Base-by-base conservation (phyloP, 768 basidiomycete genomes). In the Suillus subluteus region DNA sequence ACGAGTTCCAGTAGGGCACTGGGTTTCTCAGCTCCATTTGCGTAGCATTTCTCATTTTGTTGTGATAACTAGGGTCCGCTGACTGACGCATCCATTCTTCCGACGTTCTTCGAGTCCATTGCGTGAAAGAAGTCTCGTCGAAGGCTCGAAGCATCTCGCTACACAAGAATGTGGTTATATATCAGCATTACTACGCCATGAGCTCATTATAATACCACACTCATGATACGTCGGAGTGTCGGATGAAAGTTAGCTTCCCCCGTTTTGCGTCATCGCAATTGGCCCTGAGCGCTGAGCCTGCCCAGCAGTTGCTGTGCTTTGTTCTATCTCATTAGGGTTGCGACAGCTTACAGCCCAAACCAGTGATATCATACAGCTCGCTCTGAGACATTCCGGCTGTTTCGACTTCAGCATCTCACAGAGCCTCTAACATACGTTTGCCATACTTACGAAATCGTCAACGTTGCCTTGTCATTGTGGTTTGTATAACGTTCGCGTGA, bases 1-100 rank as follows among this genome's bases (percentile, higher is more conserved):
- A 38, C 58, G 37, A 59, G 23, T 59, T 58, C 16, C 23, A 40
- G 15, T 16, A 59, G 58, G 58, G 58, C 58, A 41, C 26, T 59
- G 58, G 58, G 58, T 41, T 59, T 41, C 40, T 38, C 37, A 38
- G 35, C 35, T 41, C 5, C 11, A 15, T 32, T 26, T 16, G 23
- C 58, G 41, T 30, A 16, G 23, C 58, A 59, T 30, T 18, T 26
- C 9, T 59, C 38, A 40, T 59, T 59, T 32, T 37, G 7, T 59
- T 9, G 4, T 11, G 32, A 13, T 21, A 58, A 58, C 21, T 6
- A 58, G 40, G 58, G 40, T 35, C 16, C 18, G 23, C 58, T 59
- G 23, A 41, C 38, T 59, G 58, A 30, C 26, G 6, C 40, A 26
- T 59, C 58, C 58, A 41, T 59, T 59, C 58, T 41, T 41, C 26